phyloP scores from a whole-genome alignment of 306 rosid genomes.

The Citrullus colocynthis region DNA sequence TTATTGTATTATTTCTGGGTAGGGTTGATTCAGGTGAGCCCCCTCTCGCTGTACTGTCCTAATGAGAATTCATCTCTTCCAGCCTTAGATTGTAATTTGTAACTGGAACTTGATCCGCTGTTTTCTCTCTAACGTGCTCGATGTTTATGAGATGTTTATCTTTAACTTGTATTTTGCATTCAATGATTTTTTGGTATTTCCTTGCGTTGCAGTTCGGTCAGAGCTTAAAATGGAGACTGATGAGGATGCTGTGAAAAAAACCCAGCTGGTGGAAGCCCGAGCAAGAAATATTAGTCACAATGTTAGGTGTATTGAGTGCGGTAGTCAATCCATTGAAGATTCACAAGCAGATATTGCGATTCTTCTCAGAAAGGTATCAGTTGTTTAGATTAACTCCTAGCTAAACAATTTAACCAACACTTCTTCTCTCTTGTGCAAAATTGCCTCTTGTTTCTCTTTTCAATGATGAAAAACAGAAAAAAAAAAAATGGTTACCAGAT shows the following conservation, averaged over 20 bases:
- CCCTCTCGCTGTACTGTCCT: too few relatives aligned
- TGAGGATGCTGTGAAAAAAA: constrained; percentile 45
- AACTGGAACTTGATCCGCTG: not conserved
- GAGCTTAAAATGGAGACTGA: constrained; percentile 44
- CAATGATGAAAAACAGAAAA: not conserved
- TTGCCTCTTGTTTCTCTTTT: not conserved
- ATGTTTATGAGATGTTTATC: not conserved
- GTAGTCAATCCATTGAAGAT: constrained; percentile 97
- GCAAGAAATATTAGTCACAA: constrained; percentile 88
- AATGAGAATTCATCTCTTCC: too few relatives aligned
- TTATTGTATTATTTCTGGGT: too few relatives aligned
- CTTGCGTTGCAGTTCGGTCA: not conserved
- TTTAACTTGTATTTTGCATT: not conserved
- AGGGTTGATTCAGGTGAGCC: too few relatives aligned
- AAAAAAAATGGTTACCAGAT: not conserved
- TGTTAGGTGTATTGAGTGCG: constrained; percentile 92
- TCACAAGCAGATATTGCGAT: constrained; percentile 85
- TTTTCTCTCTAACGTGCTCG: not conserved
- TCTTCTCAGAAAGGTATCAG: constrained; percentile 70
- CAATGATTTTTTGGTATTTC: not conserved
- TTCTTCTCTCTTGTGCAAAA: constrained; percentile 6
- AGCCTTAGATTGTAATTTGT: too few relatives aligned
- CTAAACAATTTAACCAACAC: constrained; percentile 1
- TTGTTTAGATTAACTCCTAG: not conserved
- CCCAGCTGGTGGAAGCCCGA: constrained; percentile 53